Base-by-base conservation (phyloP, 2,329 filamentous ascomycete genomes). In the Sporothrix pallida region DNA sequence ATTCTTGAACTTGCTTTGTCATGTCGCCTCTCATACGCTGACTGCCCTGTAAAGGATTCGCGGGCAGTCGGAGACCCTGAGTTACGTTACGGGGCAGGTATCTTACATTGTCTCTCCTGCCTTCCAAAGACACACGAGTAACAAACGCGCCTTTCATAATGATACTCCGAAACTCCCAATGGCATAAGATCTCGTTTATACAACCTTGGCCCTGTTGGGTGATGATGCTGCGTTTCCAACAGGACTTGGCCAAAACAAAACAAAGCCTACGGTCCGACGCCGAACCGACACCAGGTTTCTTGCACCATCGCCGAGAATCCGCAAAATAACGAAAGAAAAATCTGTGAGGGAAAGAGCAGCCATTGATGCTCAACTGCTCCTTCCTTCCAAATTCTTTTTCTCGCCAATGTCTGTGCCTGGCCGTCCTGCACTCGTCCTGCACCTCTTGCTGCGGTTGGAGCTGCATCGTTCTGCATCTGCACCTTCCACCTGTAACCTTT, bases 41-140 rank as follows among this genome's bases (percentile, higher is more conserved):
- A 23, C 52, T 23, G n/a, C 37, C n/a, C 37, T 65, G 60, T 10
- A 37, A 65, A 20, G 37, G 60, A 46, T 46, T 62, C 37, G 60
- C 37, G 60, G 60, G 60, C 60, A 65, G 42, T 23, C 60, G 60
- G 37, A 23, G 60, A 65, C 60, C 37, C 37, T 65, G 60, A 65
- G 62, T 67, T 48, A 67, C 62, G 62, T 48, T 67, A 67, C 62
- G 42, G 42, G 62, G 10, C 62, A 26, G n/a, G 9, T 65, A 65
- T 63, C 60, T 20, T 46, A 10, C 37, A 3, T 20, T 23, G 2
- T 1, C 48, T 9, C 1, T 23, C 37, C 10, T 23, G 12, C 42
- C 42, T 48, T 26, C 20, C 3, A 65, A 65, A 65, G 60, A 46
- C 60, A 65, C 60, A n/a, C 37, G 37, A 65, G 60, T 46, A 65